A percentile compares a stretch with the other conserved stretches of the same genome.
These are phyloP conservation scores for Sutorius eximius DNA, from an alignment of 1,284 basidiomycete genomes.

Conservation along the genomic window DNA sequence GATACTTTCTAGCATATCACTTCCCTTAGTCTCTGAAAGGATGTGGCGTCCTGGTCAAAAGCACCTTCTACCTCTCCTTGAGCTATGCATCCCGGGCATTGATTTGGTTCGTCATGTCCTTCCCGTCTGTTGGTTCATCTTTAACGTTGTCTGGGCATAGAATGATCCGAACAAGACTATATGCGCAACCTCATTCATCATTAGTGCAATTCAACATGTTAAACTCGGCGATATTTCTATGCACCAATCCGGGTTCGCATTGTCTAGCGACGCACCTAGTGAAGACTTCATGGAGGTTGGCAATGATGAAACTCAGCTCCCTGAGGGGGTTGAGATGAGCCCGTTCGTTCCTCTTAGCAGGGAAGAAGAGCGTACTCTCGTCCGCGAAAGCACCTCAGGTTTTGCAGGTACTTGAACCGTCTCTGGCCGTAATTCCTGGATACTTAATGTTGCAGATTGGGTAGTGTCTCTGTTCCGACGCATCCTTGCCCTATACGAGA, in stretches of 20 bases:
- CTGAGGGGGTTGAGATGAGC: slow-evolving; percentile 56
- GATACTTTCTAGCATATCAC: slow-evolving; percentile 80
- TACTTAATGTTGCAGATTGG: slow-evolving; percentile 63
- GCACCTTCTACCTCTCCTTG: slow-evolving; percentile 85
- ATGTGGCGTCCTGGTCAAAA: slow-evolving; percentile 87
- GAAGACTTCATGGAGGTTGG: slow-evolving; percentile 59
- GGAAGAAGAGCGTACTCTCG: slow-evolving; percentile 73
- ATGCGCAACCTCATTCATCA: slow-evolving; percentile 78
- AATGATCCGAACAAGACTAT: slow-evolving; percentile 95
- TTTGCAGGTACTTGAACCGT: slow-evolving; percentile 62
- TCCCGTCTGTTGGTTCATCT: not conserved
- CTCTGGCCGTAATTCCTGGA: slow-evolving; percentile 1
- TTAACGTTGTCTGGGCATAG: slow-evolving; percentile 37
- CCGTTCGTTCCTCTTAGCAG: slow-evolving; percentile 52
- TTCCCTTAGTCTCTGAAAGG: slow-evolving; percentile 76
- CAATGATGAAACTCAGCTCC: slow-evolving; percentile 43
- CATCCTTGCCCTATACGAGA: slow-evolving; percentile 86
- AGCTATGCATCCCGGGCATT: slow-evolving; percentile 89
- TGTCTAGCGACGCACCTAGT: slow-evolving; percentile 52
- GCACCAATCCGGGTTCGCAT: slow-evolving; percentile 52
- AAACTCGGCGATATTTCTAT: slow-evolving; percentile 80
- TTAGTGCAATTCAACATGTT: slow-evolving; percentile 76
- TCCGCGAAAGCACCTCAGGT: slow-evolving; percentile 74
- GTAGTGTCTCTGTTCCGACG: slow-evolving; percentile 84
- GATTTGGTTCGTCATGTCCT: slow-evolving; percentile 60